Evolutionary conservation across 169 alveolate species (phyloP), one percentile per base, ranked within the genome.

Genomic region (Cyclospora cayetanensis): DNA sequence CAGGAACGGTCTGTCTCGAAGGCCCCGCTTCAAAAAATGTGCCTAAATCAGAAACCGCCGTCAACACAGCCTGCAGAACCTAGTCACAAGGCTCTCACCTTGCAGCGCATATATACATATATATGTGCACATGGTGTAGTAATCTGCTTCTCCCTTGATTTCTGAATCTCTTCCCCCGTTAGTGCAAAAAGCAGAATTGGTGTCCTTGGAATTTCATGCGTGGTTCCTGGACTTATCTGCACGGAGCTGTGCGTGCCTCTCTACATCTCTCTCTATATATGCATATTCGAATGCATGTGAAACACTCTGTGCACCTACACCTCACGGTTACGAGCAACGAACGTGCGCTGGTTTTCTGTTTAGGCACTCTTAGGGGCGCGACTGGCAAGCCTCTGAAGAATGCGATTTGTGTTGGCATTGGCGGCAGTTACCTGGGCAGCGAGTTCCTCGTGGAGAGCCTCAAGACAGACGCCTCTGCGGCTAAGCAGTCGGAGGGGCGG

Each of bases 351-450:
- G 72, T n/a, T 60, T 60, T 60, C 35, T n/a, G 72, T n/a, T 96
- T 20, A 93, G 99, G 99, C 20, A 95, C 95, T 76, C 84, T 96
- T 68, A 94, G 93, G 70, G 99, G 99, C 39, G 97, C 95, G 43
- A 97, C 99, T 37, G 99, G 99, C 46, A 97, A 97, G 90, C 91
- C 96, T 25, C 94, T 98, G 53, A 95, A 94, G 84, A 97, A 98
- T 90, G 94, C 97, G 68, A 94, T 99, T 11, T 97, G 99, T 60
- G 97, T 98, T 87, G 99, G 99, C 80, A 99, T 99, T 80, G 99
- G 99, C 37, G 99, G 99, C n/a, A 97, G 99, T 35, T 99, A 97
- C 96, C 95, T 99, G 50, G 99, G 99, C 98, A 52, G 94, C 96
- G 95, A 97, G 97, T 95, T 96, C 95, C 93, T 97, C 95, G 90